phyloP scores from a whole-genome alignment of 257 asterid genomes.

The Petunia axillaris region DNA sequence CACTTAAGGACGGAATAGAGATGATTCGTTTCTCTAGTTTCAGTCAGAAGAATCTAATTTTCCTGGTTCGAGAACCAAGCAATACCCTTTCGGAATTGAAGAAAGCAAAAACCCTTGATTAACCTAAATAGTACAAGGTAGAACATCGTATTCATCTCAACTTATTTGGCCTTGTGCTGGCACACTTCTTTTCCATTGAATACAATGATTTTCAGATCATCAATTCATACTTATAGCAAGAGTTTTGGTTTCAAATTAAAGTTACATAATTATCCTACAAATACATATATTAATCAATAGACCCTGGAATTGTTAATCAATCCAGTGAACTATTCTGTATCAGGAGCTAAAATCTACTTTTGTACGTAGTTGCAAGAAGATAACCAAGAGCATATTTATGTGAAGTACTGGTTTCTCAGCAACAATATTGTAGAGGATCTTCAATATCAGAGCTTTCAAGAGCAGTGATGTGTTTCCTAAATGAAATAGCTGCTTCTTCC shows the following conservation, averaged over 20 bases:
- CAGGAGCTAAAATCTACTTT: conserved; percentile 1
- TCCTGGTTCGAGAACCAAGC: conserved; percentile 1
- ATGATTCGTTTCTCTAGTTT: conserved; percentile 10
- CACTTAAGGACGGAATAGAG: not conserved
- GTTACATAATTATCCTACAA: not conserved
- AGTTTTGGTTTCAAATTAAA: not conserved
- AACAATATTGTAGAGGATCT: conserved; percentile 35
- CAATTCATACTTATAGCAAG: not conserved
- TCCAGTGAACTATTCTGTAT: not conserved
- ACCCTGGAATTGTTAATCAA: not conserved
- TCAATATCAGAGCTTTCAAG: conserved; percentile 64
- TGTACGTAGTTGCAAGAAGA: conserved; percentile 9
- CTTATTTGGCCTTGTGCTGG: conserved; percentile 8
- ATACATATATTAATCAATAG: not conserved
- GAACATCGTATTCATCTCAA: not conserved
- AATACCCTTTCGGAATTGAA: conserved; percentile 6
- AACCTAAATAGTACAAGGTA: conserved; percentile 13
- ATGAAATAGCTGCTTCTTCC: conserved; percentile 81
- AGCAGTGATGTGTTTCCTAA: conserved; percentile 69
- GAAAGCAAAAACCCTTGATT: conserved; percentile 14
- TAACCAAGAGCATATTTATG: not conserved
- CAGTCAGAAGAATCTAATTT: not conserved
- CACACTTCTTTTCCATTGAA: not conserved
- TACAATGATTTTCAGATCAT: not conserved
- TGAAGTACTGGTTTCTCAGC: not conserved